Base-by-base conservation (phyloP, 352 stramenopile species). In the Globisporangium heterothallicum region DNA sequence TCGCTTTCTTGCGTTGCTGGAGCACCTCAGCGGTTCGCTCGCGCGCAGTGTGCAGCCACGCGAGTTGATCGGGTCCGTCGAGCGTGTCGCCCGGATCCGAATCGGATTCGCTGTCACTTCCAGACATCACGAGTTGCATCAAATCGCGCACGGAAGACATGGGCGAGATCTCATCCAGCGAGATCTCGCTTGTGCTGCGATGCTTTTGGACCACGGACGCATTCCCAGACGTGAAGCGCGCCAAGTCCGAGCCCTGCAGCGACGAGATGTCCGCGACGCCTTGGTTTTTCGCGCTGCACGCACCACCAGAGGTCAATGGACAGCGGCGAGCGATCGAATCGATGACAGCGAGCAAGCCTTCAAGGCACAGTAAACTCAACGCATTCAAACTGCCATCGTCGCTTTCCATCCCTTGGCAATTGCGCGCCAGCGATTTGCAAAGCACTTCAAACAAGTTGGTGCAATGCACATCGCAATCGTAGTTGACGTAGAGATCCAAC, bases 401-500 rank as follows among this genome's bases (percentile, higher is more conserved):
- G 21, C 73, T 74, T 35, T 78, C 74, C 71, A 88, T 88, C 8
- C 61, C 81, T 54, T 92, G 74, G 49, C 83, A 91, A 51, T 93
- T 93, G 35, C 86, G 84, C 16, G 88, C 84, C 16, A 99, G 77
- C 6, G 90, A 96, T 46, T 92, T 94, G 66, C 91, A 98, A 47
- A 99, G 84, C 35, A 91, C 88, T 64, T 99, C 96, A 66, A 98
- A 99, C 7, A 99, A 78, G 63, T 99, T 99, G 9, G 94, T 98
- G 68, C 97, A 99, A 54, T 98, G 84, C 24, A 99, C 92, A 61
- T 99, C 96, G 64, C 96, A 99, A 71, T 99, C 97, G 71, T 99
- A 99, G 72, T 99, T 99, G 48, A 98, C 92, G 68, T 99, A 99
- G 10, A 99, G 63, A 63, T 99, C 96, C 24, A 98, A 81, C 92